phyloP scores from a whole-genome alignment of 2,329 filamentous ascomycete species.

The Aureobasidium leucospermi region DNA sequence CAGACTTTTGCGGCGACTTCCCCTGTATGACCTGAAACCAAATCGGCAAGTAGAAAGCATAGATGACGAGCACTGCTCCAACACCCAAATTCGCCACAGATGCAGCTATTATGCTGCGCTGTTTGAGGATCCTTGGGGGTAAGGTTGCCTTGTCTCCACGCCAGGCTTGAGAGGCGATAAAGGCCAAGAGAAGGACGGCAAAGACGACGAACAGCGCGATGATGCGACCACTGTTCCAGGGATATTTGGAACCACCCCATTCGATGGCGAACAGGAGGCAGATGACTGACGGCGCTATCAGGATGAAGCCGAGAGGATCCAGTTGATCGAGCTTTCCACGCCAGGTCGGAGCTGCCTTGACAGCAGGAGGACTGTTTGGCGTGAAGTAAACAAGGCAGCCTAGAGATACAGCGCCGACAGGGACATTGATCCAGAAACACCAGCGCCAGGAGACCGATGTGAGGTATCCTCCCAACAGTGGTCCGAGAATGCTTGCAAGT shows the following conservation, averaged over 20 bases:
- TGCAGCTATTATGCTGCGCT: constrained; percentile 25
- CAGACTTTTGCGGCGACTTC: constrained; percentile 33
- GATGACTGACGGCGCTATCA: constrained; percentile 16
- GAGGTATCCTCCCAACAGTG: constrained; percentile 46
- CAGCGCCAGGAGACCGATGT: constrained; percentile 44
- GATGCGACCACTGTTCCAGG: constrained; percentile 23
- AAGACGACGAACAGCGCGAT: constrained; percentile 14
- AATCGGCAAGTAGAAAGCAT: constrained; percentile 29
- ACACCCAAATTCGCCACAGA: constrained; percentile 26
- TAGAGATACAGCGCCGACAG: constrained; percentile 31
- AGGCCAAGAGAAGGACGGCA: background rate
- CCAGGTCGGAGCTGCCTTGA: constrained; percentile 18
- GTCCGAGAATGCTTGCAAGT: constrained; percentile 40
- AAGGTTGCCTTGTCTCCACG: constrained; percentile 21
- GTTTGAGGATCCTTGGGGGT: constrained; percentile 20
- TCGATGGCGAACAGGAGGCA: constrained; percentile 40
- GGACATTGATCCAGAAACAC: constrained; percentile 38
- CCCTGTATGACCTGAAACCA: constrained; percentile 37
- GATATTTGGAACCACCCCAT: constrained; percentile 37
- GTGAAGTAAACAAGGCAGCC: constrained; percentile 34
- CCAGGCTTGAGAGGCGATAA: background rate
- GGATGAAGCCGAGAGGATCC: constrained; percentile 25
- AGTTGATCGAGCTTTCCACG: constrained; percentile 37
- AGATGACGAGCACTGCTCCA: constrained; percentile 37
- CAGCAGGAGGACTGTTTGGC: constrained; percentile 6